Percentiles rank a stretch among this genome's conserved stretches.
Evolutionary conservation across 1,284 basidiomycete species (phyloP).

Genomic region (Afroboletus lepidellus): DNA sequence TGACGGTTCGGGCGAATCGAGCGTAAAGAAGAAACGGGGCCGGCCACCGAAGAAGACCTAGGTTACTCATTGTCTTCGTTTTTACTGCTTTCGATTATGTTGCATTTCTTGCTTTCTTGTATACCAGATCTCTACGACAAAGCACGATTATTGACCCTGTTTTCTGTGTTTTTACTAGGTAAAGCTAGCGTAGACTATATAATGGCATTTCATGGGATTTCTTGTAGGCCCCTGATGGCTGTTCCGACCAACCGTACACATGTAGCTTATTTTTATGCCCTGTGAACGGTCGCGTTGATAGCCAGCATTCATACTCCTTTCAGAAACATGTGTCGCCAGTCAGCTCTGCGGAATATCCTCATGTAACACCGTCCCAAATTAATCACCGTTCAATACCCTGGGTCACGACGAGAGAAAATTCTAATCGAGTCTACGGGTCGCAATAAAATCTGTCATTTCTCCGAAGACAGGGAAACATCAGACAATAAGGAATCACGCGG

Average conservation of each 20-base stretch:
- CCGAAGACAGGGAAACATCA: slow-evolving; percentile 9
- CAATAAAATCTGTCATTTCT: slow-evolving; percentile 21
- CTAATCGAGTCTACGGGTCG: slow-evolving; percentile 23
- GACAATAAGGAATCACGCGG: slow-evolving; percentile 23
- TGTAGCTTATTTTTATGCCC: slow-evolving; percentile 33
- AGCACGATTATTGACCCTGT: slow-evolving; percentile 31
- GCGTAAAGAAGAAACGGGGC: slow-evolving; percentile 65
- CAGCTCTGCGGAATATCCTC: slow-evolving; percentile 32
- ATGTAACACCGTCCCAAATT: slow-evolving; percentile 32
- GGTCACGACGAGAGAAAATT: slow-evolving; percentile 21
- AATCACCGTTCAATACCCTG: slow-evolving; percentile 33
- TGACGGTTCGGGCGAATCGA: slow-evolving; percentile 44
- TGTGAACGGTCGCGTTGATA: slow-evolving; percentile 29
- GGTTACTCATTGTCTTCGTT: slow-evolving; percentile 1
- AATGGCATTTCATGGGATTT: slow-evolving; percentile 30
- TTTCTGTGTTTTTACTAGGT: slow-evolving; percentile 36
- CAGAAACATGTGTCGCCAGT: slow-evolving; percentile 27
- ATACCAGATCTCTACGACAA: slow-evolving; percentile 35
- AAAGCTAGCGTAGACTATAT: slow-evolving; percentile 37
- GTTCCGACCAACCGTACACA: slow-evolving; percentile 18
- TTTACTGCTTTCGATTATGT: slow-evolving; percentile 19
- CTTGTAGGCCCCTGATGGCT: slow-evolving; percentile 14
- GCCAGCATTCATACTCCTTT: slow-evolving; percentile 19
- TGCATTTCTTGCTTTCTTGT: slow-evolving; percentile 36
- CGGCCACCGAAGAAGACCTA: slow-evolving; percentile 65